Percentiles rank a stretch among this genome's conserved stretches.
phyloP scores from a whole-genome alignment of 495 filamentous ascomycete genomes.

The Tuber brumale region DNA sequence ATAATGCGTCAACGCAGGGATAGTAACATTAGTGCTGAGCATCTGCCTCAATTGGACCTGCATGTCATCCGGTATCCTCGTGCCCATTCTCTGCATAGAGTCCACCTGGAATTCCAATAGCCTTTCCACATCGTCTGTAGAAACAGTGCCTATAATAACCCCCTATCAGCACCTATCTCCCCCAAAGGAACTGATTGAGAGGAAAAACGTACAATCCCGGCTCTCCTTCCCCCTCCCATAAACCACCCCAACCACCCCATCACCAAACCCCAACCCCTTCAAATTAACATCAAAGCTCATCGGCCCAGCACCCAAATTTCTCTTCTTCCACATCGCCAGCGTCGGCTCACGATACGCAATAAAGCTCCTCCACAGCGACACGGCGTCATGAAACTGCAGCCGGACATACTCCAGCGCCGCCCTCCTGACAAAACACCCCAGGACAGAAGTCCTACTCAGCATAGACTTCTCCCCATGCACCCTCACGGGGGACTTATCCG shows the following conservation, averaged over 20 bases:
- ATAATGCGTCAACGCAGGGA: constrained; percentile 71
- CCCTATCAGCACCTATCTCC: not conserved
- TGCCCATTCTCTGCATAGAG: constrained; percentile 75
- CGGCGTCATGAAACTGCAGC: constrained; percentile 68
- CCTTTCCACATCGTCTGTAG: constrained; percentile 75
- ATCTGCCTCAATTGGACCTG: constrained; percentile 58
- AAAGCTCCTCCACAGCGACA: constrained; percentile 73
- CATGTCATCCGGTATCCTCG: constrained; percentile 63
- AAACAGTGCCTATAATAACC: constrained; percentile 46
- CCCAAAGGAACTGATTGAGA: not conserved
- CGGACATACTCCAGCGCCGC: constrained; percentile 71
- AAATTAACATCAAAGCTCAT: constrained; percentile 56
- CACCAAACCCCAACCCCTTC: constrained; percentile 38
- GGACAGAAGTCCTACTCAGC: constrained; percentile 60
- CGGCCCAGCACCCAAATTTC: constrained; percentile 57
- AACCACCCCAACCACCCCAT: constrained; percentile 52
- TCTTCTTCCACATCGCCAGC: constrained; percentile 60
- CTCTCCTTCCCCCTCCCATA: constrained; percentile 47
- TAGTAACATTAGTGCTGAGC: constrained; percentile 56
- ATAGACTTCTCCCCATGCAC: constrained; percentile 32
- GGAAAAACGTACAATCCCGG: constrained; percentile 19
- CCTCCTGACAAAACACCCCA: constrained; percentile 77
- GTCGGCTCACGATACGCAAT: constrained; percentile 72
- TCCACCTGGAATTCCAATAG: constrained; percentile 82
- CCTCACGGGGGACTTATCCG: constrained; percentile 30